A percentile compares a stretch with the other conserved stretches of the same genome.
These are phyloP conservation scores for Thuidium tamariscinum DNA, from an alignment of 225 moss, liverwort and hornwort species.

Conservation along the genomic window DNA sequence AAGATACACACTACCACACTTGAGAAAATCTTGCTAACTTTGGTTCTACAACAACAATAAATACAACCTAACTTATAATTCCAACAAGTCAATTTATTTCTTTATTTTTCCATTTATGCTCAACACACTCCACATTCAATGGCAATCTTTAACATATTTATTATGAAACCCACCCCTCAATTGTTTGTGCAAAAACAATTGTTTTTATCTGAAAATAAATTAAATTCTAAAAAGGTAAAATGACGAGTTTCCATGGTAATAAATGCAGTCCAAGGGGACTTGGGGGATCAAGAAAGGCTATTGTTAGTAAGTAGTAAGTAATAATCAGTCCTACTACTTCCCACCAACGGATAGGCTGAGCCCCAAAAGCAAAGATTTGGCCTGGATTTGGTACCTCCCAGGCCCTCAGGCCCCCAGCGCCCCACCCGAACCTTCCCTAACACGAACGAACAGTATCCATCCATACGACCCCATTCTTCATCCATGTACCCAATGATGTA, in stretches of 20 bases:
- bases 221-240: too few relatives aligned
- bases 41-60: background rate
- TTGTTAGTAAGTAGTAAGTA: background rate
- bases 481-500: background rate
- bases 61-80: background rate
- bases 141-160: background rate
- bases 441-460: background rate
- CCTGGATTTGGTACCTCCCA: background rate
- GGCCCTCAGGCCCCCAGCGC: too few relatives aligned
- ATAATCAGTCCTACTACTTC: background rate
- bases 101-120: background rate
- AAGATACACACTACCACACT: background rate
- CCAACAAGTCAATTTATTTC: too few relatives aligned
- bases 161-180: background rate
- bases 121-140: fast-evolving
- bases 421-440: background rate
- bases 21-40: background rate
- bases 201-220: background rate
- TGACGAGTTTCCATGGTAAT: background rate
- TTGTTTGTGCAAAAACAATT: background rate
- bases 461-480: background rate
- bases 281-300: background rate
- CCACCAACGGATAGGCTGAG: background rate
- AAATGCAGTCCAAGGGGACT: background rate
- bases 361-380: slow-evolving; percentile 4